Conservation (phyloP, 2,329 filamentous ascomycete species). For the Didymella exigua region DNA sequence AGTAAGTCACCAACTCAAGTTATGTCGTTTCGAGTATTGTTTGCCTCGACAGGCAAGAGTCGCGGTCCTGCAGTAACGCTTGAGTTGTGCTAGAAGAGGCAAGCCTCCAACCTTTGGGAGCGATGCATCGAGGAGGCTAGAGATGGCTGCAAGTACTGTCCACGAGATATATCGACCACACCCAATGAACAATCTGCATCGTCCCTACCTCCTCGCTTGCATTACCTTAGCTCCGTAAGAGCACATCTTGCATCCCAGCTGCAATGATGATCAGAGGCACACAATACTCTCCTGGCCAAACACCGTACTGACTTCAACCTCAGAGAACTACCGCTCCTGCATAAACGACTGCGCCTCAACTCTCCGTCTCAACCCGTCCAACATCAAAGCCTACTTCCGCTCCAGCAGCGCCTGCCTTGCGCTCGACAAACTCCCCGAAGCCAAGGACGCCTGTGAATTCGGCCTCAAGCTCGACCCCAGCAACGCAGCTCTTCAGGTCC, state of each 20-base stretch:
- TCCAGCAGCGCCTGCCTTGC: constrained; percentile 78
- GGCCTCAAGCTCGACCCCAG: constrained; percentile 74
- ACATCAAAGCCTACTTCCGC: constrained; percentile 91
- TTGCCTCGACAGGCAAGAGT: not conserved
- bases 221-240: not conserved
- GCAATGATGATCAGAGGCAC: too few relatives aligned
- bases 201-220: constrained; percentile 1
- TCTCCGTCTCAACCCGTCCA: constrained; percentile 76
- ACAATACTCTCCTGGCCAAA: not conserved
- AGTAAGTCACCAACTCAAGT: constrained; percentile 53
- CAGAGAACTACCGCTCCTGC: constrained; percentile 84
- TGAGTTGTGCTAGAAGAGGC: not conserved
- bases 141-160: constrained; percentile 7
- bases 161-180: constrained; percentile 4
- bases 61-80: not conserved
- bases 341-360: constrained; percentile 83
- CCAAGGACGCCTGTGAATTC: constrained; percentile 75
- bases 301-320: not conserved
- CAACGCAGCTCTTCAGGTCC: constrained; percentile 69
- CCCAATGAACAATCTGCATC: constrained; percentile 10
- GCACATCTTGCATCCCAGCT: too few relatives aligned
- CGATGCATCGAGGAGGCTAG: constrained; percentile 2
- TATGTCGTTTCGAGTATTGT: not conserved
- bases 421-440: constrained; percentile 78
- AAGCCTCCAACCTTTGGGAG: not conserved